phyloP scores from a whole-genome alignment of 805 yeast species.

The Lachancea waltii region DNA sequence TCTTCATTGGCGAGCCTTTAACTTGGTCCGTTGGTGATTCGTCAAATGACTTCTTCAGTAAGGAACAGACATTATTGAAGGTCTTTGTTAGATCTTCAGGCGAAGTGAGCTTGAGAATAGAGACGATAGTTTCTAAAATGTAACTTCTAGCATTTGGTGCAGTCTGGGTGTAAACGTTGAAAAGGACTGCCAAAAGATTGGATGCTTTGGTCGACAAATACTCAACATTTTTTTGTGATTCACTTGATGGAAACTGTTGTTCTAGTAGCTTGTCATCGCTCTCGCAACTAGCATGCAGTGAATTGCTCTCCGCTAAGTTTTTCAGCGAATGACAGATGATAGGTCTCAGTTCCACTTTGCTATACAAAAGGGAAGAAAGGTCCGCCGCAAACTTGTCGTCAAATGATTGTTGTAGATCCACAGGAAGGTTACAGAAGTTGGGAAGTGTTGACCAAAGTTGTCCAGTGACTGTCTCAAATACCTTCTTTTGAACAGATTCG shows the following conservation, averaged over 20 bases:
- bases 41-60: constrained; percentile 69
- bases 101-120: constrained; percentile 64
- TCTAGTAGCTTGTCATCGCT: constrained; percentile 49
- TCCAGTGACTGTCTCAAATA: constrained; percentile 77
- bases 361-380: constrained; percentile 67
- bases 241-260: constrained; percentile 51
- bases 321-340: constrained; percentile 79
- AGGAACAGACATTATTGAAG: constrained; percentile 78
- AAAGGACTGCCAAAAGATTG: constrained; percentile 76
- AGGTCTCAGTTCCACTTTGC: constrained; percentile 67
- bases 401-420: constrained; percentile 59
- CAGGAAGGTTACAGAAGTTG: constrained; percentile 80
- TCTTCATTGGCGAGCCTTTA: constrained; percentile 38
- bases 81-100: constrained; percentile 62
- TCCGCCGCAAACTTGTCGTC: constrained; percentile 71
- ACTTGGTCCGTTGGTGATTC: constrained; percentile 38
- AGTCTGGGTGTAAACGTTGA: constrained; percentile 91
- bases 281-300: constrained; percentile 44
- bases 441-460: constrained; percentile 93
- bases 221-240: constrained; percentile 51
- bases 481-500: constrained; percentile 63
- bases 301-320: constrained; percentile 68
- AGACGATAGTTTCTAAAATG: constrained; percentile 80
- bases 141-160: constrained; percentile 75
- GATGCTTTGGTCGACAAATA: constrained; percentile 61